Percentiles rank a stretch among this genome's conserved stretches.
phyloP scores from a whole-genome alignment of 2,329 filamentous ascomycete genomes.

The Ophiocordyceps camponoti-rufipedis region DNA sequence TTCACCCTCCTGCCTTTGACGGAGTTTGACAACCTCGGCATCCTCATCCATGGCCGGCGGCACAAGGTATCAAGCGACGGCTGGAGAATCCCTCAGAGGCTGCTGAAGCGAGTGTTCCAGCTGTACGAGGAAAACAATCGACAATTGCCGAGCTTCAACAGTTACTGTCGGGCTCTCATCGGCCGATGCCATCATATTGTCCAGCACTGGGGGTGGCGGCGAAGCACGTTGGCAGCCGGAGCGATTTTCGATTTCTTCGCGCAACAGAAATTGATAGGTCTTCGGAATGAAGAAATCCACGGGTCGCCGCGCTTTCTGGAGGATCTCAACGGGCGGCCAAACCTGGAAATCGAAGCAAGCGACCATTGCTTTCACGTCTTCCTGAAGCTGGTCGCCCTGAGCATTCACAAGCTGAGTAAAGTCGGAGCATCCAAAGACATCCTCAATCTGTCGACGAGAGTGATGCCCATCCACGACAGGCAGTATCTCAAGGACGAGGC shows the following conservation, averaged over 20 bases:
- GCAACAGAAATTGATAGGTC: slow-evolving; percentile 38
- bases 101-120: slow-evolving; percentile 38
- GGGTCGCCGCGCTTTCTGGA: slow-evolving; percentile 44
- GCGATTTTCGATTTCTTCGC: slow-evolving; percentile 52
- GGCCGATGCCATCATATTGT: slow-evolving; percentile 45
- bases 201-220: slow-evolving; percentile 47
- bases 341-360: slow-evolving; percentile 28
- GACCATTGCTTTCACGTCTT: slow-evolving; percentile 52
- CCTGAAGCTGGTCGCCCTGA: slow-evolving; percentile 42
- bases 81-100: slow-evolving; percentile 38
- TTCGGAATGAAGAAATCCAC: slow-evolving; percentile 46
- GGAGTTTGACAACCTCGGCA: slow-evolving; percentile 38
- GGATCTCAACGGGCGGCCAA: slow-evolving; percentile 26
- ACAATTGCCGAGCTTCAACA: slow-evolving; percentile 44
- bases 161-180: slow-evolving; percentile 41
- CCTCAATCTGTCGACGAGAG: slow-evolving; percentile 40
- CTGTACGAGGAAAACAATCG: slow-evolving; percentile 35
- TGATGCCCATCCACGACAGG: slow-evolving; percentile 47
- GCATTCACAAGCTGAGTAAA: slow-evolving; percentile 31
- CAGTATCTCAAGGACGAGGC: slow-evolving; percentile 45
- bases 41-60: slow-evolving; percentile 19
- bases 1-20: slow-evolving; percentile 42
- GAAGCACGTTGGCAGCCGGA: slow-evolving; percentile 36
- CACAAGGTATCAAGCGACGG: slow-evolving; percentile 25
- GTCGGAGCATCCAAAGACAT: slow-evolving; percentile 36